Conservation (phyloP, 2,329 filamentous ascomycete species). For the Diplodia scrobiculata region DNA sequence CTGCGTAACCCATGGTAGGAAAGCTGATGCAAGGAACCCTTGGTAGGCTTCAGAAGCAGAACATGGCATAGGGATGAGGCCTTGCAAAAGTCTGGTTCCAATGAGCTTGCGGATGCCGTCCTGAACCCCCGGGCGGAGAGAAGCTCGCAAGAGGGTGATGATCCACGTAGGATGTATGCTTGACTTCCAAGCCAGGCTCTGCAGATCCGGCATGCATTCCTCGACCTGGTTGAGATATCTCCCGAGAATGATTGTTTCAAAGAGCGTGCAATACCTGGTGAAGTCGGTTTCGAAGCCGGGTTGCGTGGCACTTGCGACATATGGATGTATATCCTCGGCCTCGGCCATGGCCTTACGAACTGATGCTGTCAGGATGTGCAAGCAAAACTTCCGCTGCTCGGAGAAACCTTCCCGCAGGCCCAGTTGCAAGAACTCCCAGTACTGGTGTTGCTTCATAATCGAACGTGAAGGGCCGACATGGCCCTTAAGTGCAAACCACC, state of each 20-base stretch:
- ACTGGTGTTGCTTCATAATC: constrained; percentile 39
- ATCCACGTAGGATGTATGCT: constrained; percentile 47
- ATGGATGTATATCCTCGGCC: constrained; percentile 29
- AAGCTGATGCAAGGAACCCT: constrained; percentile 46
- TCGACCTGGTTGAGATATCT: constrained; percentile 54
- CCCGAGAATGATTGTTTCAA: constrained; percentile 53
- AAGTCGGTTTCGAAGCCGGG: constrained; percentile 42
- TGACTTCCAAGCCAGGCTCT: constrained; percentile 42
- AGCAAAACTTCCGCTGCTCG: constrained; percentile 52
- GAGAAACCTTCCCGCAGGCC: constrained; percentile 49
- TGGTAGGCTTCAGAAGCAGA: constrained; percentile 44
- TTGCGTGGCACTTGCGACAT: constrained; percentile 5
- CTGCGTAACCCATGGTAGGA: constrained; percentile 53
- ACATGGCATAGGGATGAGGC: constrained; percentile 14
- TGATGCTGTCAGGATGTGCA: constrained; percentile 50
- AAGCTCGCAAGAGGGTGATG: constrained; percentile 47
- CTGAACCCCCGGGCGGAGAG: constrained; percentile 47
- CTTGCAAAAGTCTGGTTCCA: constrained; percentile 49
- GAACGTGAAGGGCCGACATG: constrained; percentile 32
- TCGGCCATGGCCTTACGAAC: constrained; percentile 33
- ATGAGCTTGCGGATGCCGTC: constrained; percentile 52
- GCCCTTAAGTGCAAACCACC: constrained; percentile 39
- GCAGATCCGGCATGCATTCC: constrained; percentile 50
- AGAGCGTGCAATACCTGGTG: constrained; percentile 49
- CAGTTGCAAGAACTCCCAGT: constrained; percentile 46